Conservation (phyloP, 495 filamentous ascomycete genomes). For the Neurospora hispaniola region DNA sequence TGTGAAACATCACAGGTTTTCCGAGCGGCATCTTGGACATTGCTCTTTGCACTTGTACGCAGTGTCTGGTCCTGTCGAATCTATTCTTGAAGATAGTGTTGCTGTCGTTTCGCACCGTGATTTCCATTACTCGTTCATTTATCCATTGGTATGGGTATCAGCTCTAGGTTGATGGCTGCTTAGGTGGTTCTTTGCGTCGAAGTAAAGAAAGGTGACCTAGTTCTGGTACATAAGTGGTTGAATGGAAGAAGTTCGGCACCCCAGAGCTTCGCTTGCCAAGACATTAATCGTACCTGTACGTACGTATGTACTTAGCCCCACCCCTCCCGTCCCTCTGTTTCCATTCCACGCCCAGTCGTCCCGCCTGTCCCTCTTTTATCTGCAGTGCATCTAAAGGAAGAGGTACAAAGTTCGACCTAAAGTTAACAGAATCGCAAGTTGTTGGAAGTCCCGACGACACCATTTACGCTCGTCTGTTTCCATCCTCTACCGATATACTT, state of each 20-base stretch:
- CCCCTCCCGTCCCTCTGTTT: neutral
- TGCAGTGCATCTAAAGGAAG: neutral
- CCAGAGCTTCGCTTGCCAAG: neutral
- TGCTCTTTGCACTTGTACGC: neutral
- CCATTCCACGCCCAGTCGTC: neutral
- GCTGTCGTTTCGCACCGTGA: neutral
- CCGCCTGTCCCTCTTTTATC: neutral
- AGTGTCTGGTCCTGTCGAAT: neutral
- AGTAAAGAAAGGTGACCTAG: neutral
- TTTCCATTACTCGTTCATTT: neutral
- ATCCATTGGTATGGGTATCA: neutral
- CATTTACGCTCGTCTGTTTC: neutral
- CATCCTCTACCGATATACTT: neutral
- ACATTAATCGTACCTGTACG: neutral
- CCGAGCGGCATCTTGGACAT: neutral
- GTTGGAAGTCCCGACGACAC: neutral
- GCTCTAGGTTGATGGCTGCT: neutral
- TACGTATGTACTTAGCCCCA: neutral
- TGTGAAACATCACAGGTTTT: neutral
- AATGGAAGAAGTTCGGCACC: neutral
- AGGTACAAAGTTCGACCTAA: neutral
- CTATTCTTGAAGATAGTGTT: neutral
- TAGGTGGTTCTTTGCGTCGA: neutral
- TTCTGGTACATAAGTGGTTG: neutral
- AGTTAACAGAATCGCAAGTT: neutral